These are phyloP conservation scores for Akanthomyces dipterigenus DNA, from an alignment of 2,329 filamentous ascomycete genomes.

Conservation along the genomic window DNA sequence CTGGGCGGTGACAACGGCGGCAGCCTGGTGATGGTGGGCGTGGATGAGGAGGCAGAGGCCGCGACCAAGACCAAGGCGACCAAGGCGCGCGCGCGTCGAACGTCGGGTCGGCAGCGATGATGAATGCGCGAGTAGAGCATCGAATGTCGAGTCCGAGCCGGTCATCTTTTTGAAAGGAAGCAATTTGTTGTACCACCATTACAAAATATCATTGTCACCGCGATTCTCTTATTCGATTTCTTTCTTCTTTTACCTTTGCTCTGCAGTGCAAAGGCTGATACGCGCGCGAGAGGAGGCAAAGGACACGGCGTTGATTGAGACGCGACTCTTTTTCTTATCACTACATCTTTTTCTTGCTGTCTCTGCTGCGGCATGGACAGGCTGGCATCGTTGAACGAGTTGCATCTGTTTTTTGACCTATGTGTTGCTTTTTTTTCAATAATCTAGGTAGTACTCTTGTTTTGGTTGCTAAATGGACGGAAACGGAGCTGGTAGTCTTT, in stretches of 20 bases:
- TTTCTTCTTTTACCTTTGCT: too few relatives aligned
- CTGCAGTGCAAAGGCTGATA: too few relatives aligned
- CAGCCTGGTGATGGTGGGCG: slow-evolving; percentile 30
- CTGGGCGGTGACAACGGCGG: slow-evolving; percentile 41
- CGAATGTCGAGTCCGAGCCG: too few relatives aligned
- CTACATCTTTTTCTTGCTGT: not conserved
- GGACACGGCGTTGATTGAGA: not conserved
- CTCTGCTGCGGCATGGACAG: not conserved
- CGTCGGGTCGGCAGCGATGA: not conserved
- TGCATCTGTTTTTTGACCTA: not conserved
- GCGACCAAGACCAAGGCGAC: not conserved
- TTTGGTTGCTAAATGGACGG: not conserved
- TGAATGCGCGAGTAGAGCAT: not conserved
- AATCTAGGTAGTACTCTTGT: not conserved
- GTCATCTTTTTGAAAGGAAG: too few relatives aligned
- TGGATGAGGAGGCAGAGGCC: not conserved
- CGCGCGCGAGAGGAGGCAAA: not conserved
- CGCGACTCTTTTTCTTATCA: not conserved
- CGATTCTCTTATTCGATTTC: too few relatives aligned
- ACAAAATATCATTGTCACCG: too few relatives aligned
- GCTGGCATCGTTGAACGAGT: slow-evolving; percentile 6
- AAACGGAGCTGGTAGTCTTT: not conserved
- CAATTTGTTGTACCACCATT: not conserved
- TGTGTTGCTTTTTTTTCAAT: not conserved
- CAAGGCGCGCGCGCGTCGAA: not conserved